phyloP scores from a whole-genome alignment of 2,329 filamentous ascomycete genomes.

The Thelonectria olida region DNA sequence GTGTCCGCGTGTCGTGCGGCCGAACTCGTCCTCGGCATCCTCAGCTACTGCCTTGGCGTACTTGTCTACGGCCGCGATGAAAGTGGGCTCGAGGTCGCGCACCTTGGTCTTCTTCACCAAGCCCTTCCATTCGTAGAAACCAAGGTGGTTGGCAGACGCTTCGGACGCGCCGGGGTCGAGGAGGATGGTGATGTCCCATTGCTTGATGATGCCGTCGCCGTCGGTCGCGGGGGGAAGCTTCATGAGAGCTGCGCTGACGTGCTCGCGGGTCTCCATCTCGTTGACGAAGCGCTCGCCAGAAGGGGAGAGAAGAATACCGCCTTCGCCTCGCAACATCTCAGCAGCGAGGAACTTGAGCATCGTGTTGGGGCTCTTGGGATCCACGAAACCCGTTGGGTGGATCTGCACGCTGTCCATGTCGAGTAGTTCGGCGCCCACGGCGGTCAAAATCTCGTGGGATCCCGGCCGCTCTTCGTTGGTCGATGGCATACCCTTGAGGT shows the following conservation, averaged over 20 bases:
- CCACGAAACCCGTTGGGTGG: slow-evolving; percentile 72
- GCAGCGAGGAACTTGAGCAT: slow-evolving; percentile 70
- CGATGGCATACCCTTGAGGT: slow-evolving; percentile 67
- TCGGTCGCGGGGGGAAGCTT: slow-evolving; percentile 42
- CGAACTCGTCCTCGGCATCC: slow-evolving; percentile 53
- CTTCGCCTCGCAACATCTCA: slow-evolving; percentile 70
- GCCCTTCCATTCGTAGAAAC: slow-evolving; percentile 72
- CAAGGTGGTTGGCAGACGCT: slow-evolving; percentile 63
- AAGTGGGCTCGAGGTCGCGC: slow-evolving; percentile 53
- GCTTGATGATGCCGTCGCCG: slow-evolving; percentile 46
- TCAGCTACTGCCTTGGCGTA: slow-evolving; percentile 58
- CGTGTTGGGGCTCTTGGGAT: slow-evolving; percentile 55
- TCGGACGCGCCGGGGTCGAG: slow-evolving; percentile 67
- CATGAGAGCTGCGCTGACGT: slow-evolving; percentile 64
- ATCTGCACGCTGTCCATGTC: slow-evolving; percentile 69
- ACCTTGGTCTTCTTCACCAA: slow-evolving; percentile 66
- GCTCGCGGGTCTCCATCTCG: slow-evolving; percentile 68
- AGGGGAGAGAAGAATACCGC: slow-evolving; percentile 62
- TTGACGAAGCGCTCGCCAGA: slow-evolving; percentile 66
- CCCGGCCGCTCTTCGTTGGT: slow-evolving; percentile 69
- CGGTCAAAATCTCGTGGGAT: slow-evolving; percentile 55
- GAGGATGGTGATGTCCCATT: slow-evolving; percentile 68
- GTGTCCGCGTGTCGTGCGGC: slow-evolving; percentile 61
- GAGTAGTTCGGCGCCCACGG: slow-evolving; percentile 53
- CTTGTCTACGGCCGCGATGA: slow-evolving; percentile 54